Conservation (phyloP, 2,329 filamentous ascomycete genomes). For the Diaporthe vaccinii region DNA sequence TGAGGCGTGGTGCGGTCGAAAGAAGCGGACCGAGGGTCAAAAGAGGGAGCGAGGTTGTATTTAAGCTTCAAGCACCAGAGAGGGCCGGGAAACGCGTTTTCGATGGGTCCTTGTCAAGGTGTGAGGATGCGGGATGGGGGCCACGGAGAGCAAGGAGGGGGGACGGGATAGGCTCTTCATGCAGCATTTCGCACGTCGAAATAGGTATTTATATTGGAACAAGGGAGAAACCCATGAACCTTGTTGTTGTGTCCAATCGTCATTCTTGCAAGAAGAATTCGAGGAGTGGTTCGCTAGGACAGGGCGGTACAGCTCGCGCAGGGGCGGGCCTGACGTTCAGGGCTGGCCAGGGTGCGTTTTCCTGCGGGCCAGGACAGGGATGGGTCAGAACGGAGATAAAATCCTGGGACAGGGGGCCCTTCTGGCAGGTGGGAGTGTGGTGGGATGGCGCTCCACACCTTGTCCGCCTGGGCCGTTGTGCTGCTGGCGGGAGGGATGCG, state of each 20-base stretch:
- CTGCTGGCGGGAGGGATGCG: slow-evolving; percentile 23
- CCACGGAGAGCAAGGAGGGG: slow-evolving; percentile 32
- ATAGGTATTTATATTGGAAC: slow-evolving; percentile 36
- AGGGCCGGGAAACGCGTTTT: slow-evolving; percentile 30
- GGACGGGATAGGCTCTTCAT: slow-evolving; percentile 33
- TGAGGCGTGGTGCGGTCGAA: slow-evolving; percentile 1
- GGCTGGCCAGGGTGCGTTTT: slow-evolving; percentile 15
- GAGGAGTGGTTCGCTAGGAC: slow-evolving; percentile 33
- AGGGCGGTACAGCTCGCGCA: slow-evolving; percentile 26
- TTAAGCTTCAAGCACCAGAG: slow-evolving; percentile 37
- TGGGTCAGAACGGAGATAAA: slow-evolving; percentile 34
- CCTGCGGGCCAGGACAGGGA: slow-evolving; percentile 34
- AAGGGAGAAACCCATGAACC: slow-evolving; percentile 33
- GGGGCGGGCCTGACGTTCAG: slow-evolving; percentile 34
- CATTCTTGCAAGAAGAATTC: slow-evolving; percentile 32
- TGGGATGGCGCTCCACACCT: slow-evolving; percentile 34
- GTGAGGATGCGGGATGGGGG: slow-evolving; percentile 25
- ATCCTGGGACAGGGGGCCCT: slow-evolving; percentile 26
- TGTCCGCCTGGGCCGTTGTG: slow-evolving; percentile 11
- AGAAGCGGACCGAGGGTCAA: slow-evolving; percentile 12
- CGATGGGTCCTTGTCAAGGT: slow-evolving; percentile 21
- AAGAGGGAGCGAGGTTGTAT: slow-evolving; percentile 29
- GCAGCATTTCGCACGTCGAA: slow-evolving; percentile 34
- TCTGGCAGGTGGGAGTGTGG: slow-evolving; percentile 33
- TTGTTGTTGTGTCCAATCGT: slow-evolving; percentile 32